Evolutionary conservation across 768 basidiomycete species (phyloP).

Genomic region (Suillus luteus): DNA sequence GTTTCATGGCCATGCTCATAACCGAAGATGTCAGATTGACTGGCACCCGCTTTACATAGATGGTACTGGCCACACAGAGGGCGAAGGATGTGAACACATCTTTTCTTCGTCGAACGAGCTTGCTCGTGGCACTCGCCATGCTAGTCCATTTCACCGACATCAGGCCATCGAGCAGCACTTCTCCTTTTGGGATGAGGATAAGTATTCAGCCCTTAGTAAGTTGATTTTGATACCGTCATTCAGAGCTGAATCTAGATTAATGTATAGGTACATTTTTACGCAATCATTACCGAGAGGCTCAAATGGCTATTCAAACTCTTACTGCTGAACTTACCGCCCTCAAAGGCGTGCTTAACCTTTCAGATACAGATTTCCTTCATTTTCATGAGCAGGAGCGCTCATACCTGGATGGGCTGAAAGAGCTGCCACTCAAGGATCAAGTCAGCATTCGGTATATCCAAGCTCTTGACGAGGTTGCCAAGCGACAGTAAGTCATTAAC

Average conservation of each 20-base stretch:
- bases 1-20: too few species aligned
- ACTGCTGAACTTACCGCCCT: conserved; percentile 5
- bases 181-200: too few species aligned
- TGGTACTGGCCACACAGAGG: too few species aligned
- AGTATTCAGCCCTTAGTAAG: too few species aligned
- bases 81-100: too few species aligned
- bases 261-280: conserved; percentile 22
- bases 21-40: too few species aligned
- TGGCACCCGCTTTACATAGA: too few species aligned
- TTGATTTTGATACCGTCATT: too few species aligned
- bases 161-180: too few species aligned
- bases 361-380: conserved; percentile 9
- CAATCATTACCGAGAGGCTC: conserved; percentile 12
- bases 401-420: conserved; percentile 5
- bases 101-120: too few species aligned
- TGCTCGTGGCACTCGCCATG: too few species aligned
- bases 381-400: conserved; percentile 7
- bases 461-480: conserved; percentile 6
- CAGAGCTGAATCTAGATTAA: neutral
- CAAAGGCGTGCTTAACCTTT: neutral
- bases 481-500: conserved; percentile 1
- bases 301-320: neutral
- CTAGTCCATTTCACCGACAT: too few species aligned
- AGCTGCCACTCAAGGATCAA: neutral
- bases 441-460: conserved; percentile 7